Conservation (phyloP, 805 yeast genomes). For the Monosporozyma aerobia region DNA sequence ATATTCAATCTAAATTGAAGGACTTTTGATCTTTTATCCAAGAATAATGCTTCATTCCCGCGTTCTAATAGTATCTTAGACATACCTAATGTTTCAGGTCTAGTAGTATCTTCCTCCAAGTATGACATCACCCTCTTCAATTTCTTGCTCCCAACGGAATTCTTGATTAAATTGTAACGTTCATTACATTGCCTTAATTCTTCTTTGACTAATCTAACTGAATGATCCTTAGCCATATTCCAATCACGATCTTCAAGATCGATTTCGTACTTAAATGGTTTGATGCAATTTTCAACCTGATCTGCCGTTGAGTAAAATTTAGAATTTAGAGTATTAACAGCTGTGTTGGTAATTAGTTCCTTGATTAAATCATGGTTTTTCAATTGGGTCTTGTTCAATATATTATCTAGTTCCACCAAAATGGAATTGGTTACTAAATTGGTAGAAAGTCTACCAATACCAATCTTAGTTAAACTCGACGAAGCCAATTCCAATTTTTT, state of each 20-base stretch:
- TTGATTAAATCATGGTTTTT: conserved; percentile 81
- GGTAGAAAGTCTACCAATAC: conserved; percentile 87
- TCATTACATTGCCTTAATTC: conserved; percentile 76
- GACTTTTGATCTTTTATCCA: conserved; percentile 62
- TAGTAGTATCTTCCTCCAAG: conserved; percentile 32
- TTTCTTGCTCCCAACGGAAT: conserved; percentile 74
- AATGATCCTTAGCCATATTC: conserved; percentile 70
- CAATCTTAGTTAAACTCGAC: conserved; percentile 78
- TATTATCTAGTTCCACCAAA: conserved; percentile 62
- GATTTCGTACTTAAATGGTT: conserved; percentile 94
- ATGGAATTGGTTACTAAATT: conserved; percentile 73
- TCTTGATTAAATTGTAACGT: conserved; percentile 49
- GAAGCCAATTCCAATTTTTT: conserved; percentile 77
- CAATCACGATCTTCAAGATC: conserved; percentile 96
- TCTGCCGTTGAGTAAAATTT: conserved; percentile 90
- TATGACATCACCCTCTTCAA: conserved; percentile 75
- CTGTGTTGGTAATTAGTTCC: conserved; percentile 75
- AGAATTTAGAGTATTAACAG: conserved; percentile 63
- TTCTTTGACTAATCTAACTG: conserved; percentile 64
- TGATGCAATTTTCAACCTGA: conserved; percentile 96
- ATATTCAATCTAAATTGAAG: conserved; percentile 69
- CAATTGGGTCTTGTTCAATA: conserved; percentile 67
- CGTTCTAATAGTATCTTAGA: conserved; percentile 62
- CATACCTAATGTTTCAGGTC: conserved; percentile 73
- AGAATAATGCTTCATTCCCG: conserved; percentile 78